Conservation (phyloP, 495 filamentous ascomycete species). For the Podospora anserina region DNA sequence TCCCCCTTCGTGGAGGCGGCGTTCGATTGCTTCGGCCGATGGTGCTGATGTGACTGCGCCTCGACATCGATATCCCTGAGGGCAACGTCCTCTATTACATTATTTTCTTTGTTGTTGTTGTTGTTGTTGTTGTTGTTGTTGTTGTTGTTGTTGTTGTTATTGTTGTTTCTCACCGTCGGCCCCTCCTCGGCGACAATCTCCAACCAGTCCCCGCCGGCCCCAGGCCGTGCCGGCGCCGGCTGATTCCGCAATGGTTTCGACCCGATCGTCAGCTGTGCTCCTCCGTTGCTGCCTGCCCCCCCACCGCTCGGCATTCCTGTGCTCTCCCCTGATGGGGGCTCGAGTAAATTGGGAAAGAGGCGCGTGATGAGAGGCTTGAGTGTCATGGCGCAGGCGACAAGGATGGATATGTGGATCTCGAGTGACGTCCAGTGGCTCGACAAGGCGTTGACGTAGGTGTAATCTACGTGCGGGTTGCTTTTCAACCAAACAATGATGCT, state of each 20-base stretch:
- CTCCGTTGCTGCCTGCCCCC: background rate
- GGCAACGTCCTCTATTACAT: constrained; percentile 8
- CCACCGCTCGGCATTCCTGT: background rate
- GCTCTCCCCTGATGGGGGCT: background rate
- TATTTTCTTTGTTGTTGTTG: background rate
- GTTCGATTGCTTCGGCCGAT: background rate
- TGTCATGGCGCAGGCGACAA: constrained; percentile 30
- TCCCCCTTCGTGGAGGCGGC: background rate
- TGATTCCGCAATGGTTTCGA: constrained; percentile 26
- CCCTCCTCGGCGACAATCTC: constrained; percentile 1
- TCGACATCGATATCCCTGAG: constrained; percentile 12
- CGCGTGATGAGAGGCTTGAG: constrained; percentile 27
- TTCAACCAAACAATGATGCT: constrained; percentile 15
- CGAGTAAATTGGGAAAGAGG: constrained; percentile 23
- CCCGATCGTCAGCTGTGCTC: constrained; percentile 25
- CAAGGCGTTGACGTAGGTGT: constrained; percentile 18
- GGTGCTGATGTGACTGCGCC: background rate
- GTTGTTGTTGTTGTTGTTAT: no score
- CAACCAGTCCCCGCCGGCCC: constrained; percentile 7
- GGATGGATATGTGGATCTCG: constrained; percentile 30
- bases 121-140: background rate
- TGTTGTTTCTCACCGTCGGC: background rate
- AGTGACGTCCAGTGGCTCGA: constrained; percentile 26
- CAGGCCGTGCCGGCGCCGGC: constrained; percentile 13
- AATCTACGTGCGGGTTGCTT: constrained; percentile 19